These are phyloP conservation scores for Peronospora belbahrii DNA, from an alignment of 352 stramenopile genomes.

Conservation along the genomic window DNA sequence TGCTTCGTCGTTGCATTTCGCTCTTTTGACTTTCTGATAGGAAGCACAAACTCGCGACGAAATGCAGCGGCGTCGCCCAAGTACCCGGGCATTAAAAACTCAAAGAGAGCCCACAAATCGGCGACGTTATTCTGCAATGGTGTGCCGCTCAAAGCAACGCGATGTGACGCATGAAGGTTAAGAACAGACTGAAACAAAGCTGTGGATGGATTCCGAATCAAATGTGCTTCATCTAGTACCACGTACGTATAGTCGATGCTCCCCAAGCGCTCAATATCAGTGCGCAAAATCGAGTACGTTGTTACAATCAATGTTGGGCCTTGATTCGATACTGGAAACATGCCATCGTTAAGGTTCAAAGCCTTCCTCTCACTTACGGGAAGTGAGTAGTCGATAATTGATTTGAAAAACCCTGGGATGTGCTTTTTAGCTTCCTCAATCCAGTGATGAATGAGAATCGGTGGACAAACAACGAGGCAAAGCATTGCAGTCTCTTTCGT, in stretches of 20 bases:
- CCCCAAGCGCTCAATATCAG: slow-evolving; percentile 57
- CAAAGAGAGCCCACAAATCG: slow-evolving; percentile 96
- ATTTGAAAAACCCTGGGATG: slow-evolving; percentile 54
- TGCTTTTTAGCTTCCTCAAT: slow-evolving; percentile 85
- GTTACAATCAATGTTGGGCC: slow-evolving; percentile 44
- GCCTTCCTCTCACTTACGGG: slow-evolving; percentile 36
- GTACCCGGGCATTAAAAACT: slow-evolving; percentile 97
- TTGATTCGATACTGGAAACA: slow-evolving; percentile 1
- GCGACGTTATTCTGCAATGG: slow-evolving; percentile 96
- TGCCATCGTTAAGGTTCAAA: slow-evolving; percentile 24
- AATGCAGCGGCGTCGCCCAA: slow-evolving; percentile 83
- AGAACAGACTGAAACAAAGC: slow-evolving; percentile 79
- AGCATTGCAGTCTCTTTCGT: background rate
- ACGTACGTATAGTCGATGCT: slow-evolving; percentile 68
- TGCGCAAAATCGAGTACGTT: slow-evolving; percentile 86
- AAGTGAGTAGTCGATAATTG: slow-evolving; percentile 75
- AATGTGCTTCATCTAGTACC: slow-evolving; percentile 96
- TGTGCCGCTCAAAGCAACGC: slow-evolving; percentile 94
- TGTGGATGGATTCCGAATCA: slow-evolving; percentile 94
- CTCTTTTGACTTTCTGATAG: slow-evolving; percentile 51
- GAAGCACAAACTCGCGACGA: slow-evolving; percentile 50
- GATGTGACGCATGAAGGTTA: slow-evolving; percentile 73
- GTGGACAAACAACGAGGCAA: slow-evolving; percentile 90
- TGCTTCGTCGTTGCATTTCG: slow-evolving; percentile 61
- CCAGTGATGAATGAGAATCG: slow-evolving; percentile 94